Percentiles rank a stretch among this genome's conserved stretches.
Evolutionary conservation across 306 rosid species (phyloP).

Genomic region (Gastrolobium bilobum): DNA sequence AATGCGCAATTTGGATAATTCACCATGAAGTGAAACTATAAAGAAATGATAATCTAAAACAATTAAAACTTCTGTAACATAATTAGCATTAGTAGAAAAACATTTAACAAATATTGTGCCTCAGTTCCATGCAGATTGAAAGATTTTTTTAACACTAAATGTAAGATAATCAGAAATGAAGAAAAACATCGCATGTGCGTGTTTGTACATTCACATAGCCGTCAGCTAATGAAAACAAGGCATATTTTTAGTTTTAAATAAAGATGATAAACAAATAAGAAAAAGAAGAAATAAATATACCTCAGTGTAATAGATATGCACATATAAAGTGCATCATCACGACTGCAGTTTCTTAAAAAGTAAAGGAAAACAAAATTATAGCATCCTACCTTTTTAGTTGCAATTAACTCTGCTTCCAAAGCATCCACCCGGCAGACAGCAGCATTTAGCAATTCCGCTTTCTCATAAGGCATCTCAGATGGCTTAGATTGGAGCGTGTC

Average conservation of each 20-base stretch:
- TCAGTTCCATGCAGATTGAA: not conserved
- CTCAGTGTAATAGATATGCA: not conserved
- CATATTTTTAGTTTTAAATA: not conserved
- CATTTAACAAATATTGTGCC: not conserved
- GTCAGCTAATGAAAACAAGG: conserved; percentile 1
- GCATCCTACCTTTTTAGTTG: conserved; percentile 83
- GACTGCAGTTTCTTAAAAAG: conserved; percentile 23
- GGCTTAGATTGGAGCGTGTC: conserved; percentile 85
- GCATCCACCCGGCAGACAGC: conserved; percentile 99
- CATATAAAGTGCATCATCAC: conserved; percentile 4
- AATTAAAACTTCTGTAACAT: not conserved
- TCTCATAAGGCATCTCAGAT: conserved; percentile 90
- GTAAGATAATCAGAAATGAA: not conserved
- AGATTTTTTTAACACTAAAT: not conserved
- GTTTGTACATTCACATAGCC: not conserved
- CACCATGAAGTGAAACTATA: conserved; percentile 15
- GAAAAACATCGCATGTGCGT: not conserved
- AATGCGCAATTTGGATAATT: conserved; percentile 3
- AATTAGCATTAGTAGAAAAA: conserved; percentile 13
- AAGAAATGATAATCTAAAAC: conserved; percentile 11
- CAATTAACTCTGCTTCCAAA: conserved; percentile 93
- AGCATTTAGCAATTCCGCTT: conserved; percentile 94
- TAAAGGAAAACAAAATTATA: not conserved
- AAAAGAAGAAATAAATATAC: conserved; percentile 10
- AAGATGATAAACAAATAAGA: not conserved